Evolutionary conservation across 2,329 filamentous ascomycete species (phyloP).

Genomic region (Fusarium neocosmosporiellum): DNA sequence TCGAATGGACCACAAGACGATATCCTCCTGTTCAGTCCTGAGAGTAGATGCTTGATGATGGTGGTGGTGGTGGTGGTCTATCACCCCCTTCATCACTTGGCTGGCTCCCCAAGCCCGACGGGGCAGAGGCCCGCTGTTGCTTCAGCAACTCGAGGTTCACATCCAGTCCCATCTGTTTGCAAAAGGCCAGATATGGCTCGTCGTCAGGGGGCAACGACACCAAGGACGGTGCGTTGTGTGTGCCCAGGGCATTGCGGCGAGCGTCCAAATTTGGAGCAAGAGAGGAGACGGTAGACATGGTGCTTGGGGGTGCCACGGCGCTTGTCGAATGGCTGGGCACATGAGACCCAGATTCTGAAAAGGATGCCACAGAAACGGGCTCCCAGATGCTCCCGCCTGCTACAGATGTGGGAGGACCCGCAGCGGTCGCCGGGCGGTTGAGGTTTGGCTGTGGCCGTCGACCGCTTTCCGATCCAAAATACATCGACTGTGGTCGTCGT

Average conservation of each 20-base stretch:
- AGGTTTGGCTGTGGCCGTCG: not conserved
- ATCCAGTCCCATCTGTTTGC: constrained; percentile 5
- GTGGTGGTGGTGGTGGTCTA: not conserved
- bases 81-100: not conserved
- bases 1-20: not conserved
- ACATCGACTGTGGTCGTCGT: not conserved
- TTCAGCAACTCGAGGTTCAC: not conserved
- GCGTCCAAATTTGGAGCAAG: not conserved
- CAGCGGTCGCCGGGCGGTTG: not conserved
- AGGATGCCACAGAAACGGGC: constrained; percentile 16
- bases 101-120: not conserved
- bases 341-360: not conserved
- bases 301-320: not conserved
- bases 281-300: not conserved
- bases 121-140: not conserved
- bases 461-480: not conserved
- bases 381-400: constrained; percentile 21
- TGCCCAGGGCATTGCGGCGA: not conserved
- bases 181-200: constrained; percentile 25
- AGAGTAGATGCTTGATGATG: not conserved
- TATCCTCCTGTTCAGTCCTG: not conserved
- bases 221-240: not conserved
- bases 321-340: not conserved
- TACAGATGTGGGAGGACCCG: not conserved
- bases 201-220: constrained; percentile 1